Evolutionary conservation across 1,284 basidiomycete species (phyloP).

Genomic region (Tilletia setariae): DNA sequence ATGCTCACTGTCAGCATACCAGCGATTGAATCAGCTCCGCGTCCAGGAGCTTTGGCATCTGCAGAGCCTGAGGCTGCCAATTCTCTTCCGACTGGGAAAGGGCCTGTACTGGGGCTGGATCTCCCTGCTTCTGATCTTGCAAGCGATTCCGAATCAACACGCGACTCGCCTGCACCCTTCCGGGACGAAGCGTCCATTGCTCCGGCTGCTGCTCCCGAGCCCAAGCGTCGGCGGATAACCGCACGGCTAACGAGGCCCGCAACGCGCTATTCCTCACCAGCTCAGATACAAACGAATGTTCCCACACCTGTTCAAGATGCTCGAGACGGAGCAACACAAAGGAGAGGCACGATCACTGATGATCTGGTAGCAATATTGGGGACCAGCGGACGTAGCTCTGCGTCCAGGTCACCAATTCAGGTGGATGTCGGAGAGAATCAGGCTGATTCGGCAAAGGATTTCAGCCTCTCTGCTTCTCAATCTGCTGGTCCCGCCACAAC

Average conservation of each 20-base stretch:
- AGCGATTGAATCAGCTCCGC: neutral
- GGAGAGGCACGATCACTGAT: too few species aligned
- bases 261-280: neutral
- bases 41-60: too few species aligned
- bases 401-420: too few species aligned
- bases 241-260: neutral
- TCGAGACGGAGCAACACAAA: too few species aligned
- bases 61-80: neutral
- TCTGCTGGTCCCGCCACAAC: too few species aligned
- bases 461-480: too few species aligned
- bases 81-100: neutral
- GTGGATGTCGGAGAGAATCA: too few species aligned
- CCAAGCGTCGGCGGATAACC: neutral
- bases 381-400: too few species aligned
- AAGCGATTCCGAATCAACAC: neutral
- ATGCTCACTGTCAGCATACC: neutral
- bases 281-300: neutral
- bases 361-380: too few species aligned
- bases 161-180: neutral
- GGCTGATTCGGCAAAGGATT: too few species aligned
- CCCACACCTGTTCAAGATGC: too few species aligned
- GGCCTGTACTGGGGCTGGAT: neutral
- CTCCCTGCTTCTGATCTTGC: neutral
- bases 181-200: neutral
- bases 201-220: neutral